phyloP scores from a whole-genome alignment of 768 basidiomycete genomes.

The Xerocomellus amylosporus region DNA sequence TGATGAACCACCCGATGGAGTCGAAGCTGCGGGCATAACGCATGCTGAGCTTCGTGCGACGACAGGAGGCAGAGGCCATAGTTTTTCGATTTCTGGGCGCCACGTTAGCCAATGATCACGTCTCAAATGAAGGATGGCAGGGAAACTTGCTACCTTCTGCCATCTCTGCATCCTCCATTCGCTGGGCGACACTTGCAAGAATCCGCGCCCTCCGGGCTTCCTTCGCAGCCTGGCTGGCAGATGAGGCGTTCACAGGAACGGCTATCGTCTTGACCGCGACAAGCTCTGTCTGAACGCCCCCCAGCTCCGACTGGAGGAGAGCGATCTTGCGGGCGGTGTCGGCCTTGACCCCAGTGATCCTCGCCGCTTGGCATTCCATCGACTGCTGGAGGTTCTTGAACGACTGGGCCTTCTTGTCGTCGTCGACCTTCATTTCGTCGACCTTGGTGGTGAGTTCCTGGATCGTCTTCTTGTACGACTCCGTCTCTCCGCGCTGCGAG shows the following conservation, averaged over 20 bases:
- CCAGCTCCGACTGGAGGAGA: conserved; percentile 18
- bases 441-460: conserved; percentile 14
- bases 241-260: not conserved
- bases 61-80: not conserved
- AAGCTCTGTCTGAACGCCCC: conserved; percentile 6
- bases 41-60: not conserved
- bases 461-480: conserved; percentile 1
- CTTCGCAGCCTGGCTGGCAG: conserved; percentile 3
- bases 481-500: conserved; percentile 6
- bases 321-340: conserved; percentile 17
- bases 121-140: not conserved
- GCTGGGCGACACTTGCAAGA: not conserved
- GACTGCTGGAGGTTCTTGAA: not conserved
- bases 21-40: not conserved
- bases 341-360: conserved; percentile 11
- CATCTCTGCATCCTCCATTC: not conserved
- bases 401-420: conserved; percentile 5
- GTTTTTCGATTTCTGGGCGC: not conserved
- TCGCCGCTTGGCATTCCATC: conserved; percentile 17
- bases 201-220: not conserved
- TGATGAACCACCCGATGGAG: not conserved
- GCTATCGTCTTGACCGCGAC: conserved; percentile 2
- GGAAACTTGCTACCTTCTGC: conserved; percentile 4
- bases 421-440: not conserved
- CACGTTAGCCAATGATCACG: conserved; percentile 1